These are phyloP conservation scores for Hydnomerulius pinastri DNA, from an alignment of 768 basidiomycete species.

Conservation along the genomic window DNA sequence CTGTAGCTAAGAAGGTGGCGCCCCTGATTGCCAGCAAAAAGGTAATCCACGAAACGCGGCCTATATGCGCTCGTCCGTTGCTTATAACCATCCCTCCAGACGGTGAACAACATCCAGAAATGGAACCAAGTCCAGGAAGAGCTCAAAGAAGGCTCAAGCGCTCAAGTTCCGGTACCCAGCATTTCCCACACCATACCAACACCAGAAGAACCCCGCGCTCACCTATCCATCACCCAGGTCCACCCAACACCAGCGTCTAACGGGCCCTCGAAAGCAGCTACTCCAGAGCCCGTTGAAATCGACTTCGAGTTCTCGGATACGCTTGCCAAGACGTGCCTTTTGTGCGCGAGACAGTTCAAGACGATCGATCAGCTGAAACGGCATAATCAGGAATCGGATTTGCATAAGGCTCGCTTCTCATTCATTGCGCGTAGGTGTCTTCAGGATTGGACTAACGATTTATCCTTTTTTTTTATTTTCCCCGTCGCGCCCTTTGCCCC, in stretches of 20 bases:
- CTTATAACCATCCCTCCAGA: constrained; percentile 47
- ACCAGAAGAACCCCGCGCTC: constrained; percentile 6
- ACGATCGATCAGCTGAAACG: constrained; percentile 78
- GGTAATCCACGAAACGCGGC: constrained; percentile 40
- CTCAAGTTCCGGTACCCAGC: constrained; percentile 23
- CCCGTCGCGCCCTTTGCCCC: too few relatives aligned
- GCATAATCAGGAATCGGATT: constrained; percentile 90
- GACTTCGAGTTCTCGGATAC: constrained; percentile 88
- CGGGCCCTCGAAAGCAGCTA: constrained; percentile 32
- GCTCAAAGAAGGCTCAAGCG: constrained; percentile 51
- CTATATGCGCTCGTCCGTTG: not conserved
- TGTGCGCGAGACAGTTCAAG: constrained; percentile 95
- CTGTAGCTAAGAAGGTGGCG: constrained; percentile 68
- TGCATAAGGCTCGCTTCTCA: constrained; percentile 83
- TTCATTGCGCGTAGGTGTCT: constrained; percentile 26
- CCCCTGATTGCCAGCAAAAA: constrained; percentile 86
- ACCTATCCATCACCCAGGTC: constrained; percentile 7
- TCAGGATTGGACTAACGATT: constrained; percentile 32
- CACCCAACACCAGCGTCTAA: constrained; percentile 17
- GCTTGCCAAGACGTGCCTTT: constrained; percentile 73
- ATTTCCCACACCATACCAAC: constrained; percentile 9
- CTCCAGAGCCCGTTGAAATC: constrained; percentile 46
- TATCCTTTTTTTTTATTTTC: constrained; percentile 20
- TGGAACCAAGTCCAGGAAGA: constrained; percentile 98
- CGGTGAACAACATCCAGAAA: constrained; percentile 88